phyloP scores from a whole-genome alignment of 2,329 filamentous ascomycete species.

The Exophiala xenobiotica region DNA sequence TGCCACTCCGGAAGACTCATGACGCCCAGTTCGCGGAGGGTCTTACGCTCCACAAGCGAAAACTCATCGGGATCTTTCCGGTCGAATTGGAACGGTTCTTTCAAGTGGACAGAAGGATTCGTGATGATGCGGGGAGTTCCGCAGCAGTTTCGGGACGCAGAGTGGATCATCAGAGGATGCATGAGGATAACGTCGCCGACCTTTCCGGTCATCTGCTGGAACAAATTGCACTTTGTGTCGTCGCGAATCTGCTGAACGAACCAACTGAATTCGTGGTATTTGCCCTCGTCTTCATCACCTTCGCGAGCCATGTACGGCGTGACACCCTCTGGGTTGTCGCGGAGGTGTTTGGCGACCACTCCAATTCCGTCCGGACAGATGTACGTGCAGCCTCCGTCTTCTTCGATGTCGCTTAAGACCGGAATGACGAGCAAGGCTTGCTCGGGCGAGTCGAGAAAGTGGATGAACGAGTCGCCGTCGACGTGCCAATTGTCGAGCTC shows the following conservation, averaged over 20 bases:
- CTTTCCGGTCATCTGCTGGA: conserved; percentile 54
- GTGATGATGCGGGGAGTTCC: conserved; percentile 54
- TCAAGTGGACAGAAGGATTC: conserved; percentile 54
- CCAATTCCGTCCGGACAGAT: conserved; percentile 62
- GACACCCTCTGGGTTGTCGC: conserved; percentile 62
- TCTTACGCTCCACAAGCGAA: conserved; percentile 55
- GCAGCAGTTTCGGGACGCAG: conserved; percentile 50
- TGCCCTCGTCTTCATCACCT: conserved; percentile 16
- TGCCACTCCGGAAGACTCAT: conserved; percentile 50
- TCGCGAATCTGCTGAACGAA: conserved; percentile 32
- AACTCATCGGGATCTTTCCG: conserved; percentile 47
- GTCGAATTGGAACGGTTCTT: conserved; percentile 53
- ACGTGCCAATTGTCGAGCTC: conserved; percentile 64
- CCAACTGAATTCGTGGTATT: no score
- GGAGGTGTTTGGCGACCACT: conserved; percentile 50
- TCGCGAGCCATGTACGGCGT: conserved; percentile 62
- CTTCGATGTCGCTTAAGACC: conserved; percentile 62
- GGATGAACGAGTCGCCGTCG: conserved; percentile 70
- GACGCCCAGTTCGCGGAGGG: conserved; percentile 48
- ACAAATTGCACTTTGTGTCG: no score
- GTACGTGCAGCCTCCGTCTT: conserved; percentile 63
- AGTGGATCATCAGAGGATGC: conserved; percentile 58
- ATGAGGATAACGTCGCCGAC: conserved; percentile 55
- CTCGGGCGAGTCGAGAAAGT: conserved; percentile 69
- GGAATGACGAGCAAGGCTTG: conserved; percentile 68